Evolutionary conservation across 129 eudicot species (phyloP).

Genomic region (Artemisia tridentata): DNA sequence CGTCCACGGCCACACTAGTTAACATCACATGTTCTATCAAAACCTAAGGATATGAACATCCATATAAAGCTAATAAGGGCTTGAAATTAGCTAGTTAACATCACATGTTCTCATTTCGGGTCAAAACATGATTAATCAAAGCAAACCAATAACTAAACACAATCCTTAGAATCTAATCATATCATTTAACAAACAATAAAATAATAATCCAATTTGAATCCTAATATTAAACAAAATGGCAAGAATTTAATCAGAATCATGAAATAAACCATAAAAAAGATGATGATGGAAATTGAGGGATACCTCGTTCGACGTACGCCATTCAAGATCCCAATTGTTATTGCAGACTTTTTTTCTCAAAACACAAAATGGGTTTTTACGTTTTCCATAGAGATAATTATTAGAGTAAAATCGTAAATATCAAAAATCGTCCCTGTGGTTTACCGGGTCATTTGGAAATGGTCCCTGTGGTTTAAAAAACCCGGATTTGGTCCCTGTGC

Average conservation of each 20-base stretch:
- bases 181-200: too few relatives aligned
- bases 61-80: neutral
- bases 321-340: slow-evolving; percentile 8
- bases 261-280: too few relatives aligned
- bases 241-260: neutral
- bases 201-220: neutral
- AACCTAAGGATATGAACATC: neutral
- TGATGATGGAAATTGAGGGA: neutral
- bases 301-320: slow-evolving; percentile 44
- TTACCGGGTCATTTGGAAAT: too few relatives aligned
- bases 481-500: too few relatives aligned
- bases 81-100: neutral
- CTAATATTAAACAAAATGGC: neutral
- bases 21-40: neutral
- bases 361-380: slow-evolving; percentile 1
- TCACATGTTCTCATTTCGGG: slow-evolving; percentile 15
- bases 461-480: too few relatives aligned
- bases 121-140: too few relatives aligned
- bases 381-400: too few relatives aligned
- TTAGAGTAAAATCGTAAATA: too few relatives aligned
- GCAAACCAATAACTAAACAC: neutral
- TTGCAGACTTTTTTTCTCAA: neutral
- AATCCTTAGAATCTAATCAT: neutral
- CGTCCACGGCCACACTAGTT: too few relatives aligned
- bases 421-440: too few relatives aligned